Conservation (phyloP, 164 flowering plant species). For the Berberis thunbergii region DNA sequence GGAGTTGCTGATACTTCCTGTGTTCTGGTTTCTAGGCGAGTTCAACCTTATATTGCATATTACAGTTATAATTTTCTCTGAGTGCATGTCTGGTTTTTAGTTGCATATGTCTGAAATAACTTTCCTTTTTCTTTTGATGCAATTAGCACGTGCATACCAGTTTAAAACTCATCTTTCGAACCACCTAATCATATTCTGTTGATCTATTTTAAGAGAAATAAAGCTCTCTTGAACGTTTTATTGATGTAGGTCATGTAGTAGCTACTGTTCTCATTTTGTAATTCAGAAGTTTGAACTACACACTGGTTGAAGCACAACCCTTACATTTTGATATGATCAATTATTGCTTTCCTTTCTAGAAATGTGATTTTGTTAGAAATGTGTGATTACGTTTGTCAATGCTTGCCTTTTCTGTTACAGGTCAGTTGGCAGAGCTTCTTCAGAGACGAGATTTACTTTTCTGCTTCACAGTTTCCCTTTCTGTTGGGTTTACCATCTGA, state of each 20-base stretch:
- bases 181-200: too few relatives aligned
- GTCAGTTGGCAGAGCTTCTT: slow-evolving; percentile 73
- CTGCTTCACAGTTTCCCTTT: slow-evolving; percentile 27
- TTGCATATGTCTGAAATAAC: too few relatives aligned
- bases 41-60: background rate
- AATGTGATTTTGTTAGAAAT: background rate
- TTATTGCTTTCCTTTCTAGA: background rate
- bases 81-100: background rate
- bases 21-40: slow-evolving; percentile 67
- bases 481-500: slow-evolving; percentile 19
- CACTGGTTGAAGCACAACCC: too few relatives aligned
- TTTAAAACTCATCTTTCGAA: too few relatives aligned
- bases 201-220: too few relatives aligned
- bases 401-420: slow-evolving; percentile 23
- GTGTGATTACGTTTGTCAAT: background rate
- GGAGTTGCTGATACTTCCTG: slow-evolving; percentile 44
- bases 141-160: too few relatives aligned
- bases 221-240: too few relatives aligned
- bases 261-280: too few relatives aligned
- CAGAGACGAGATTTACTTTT: slow-evolving; percentile 79
- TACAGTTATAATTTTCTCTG: background rate
- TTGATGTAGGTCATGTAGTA: too few relatives aligned
- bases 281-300: too few relatives aligned
- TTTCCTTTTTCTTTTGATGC: too few relatives aligned
- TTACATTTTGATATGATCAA: too few relatives aligned